Evolutionary conservation across 768 basidiomycete genomes (phyloP), one percentile per base, ranked within the genome.

Genomic region (Phaeotremella skinneri): DNA sequence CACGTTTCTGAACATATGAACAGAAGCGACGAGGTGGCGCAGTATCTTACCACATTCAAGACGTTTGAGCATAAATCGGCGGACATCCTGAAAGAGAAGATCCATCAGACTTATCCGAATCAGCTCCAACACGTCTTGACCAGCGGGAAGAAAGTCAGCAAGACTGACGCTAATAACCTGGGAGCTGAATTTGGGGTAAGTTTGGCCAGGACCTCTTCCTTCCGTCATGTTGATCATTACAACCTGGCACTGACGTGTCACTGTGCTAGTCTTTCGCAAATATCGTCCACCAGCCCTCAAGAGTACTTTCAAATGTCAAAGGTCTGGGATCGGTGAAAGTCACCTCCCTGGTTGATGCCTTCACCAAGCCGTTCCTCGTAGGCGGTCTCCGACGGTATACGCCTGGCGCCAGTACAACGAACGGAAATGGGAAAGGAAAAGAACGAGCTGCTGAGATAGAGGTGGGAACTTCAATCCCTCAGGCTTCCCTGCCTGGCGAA

Each of bases 311-410:
- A 58, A 85, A 84, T 47, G 84, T 96, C 23, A 94, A 96, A 0
- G 96, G 96, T 0, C 87, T 98, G 53, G 94, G 93, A 7, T 89
- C 89, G 63, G 86, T 92, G 49, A 98, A 98, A 76, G 92, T 94
- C 57, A 88, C 84, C 68, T 86, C 93, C 41, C 82, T 97, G 31
- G 86, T 87, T 66, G 93, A 90, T 56, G 90, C 92, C 0, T 93
- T 99, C 77, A 86, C 89, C 56, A 87, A 88, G 59, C 90, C 91
- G 0, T 88, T 99, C 76, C 51, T 71, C 14, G 72, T 75, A 14
- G 71, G 70, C 20, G 72, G 73, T 3, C 51, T 70, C 0, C 61
- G 67, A 51, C 30, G 58, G 17, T 32, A 47, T 3, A 29, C 4
- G 23, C 29, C 31, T 20, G 58, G 34, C 6, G 27, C 17, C 39